phyloP scores from a whole-genome alignment of 2,329 filamentous ascomycete genomes.

The Alternaria hordeiaustralica region DNA sequence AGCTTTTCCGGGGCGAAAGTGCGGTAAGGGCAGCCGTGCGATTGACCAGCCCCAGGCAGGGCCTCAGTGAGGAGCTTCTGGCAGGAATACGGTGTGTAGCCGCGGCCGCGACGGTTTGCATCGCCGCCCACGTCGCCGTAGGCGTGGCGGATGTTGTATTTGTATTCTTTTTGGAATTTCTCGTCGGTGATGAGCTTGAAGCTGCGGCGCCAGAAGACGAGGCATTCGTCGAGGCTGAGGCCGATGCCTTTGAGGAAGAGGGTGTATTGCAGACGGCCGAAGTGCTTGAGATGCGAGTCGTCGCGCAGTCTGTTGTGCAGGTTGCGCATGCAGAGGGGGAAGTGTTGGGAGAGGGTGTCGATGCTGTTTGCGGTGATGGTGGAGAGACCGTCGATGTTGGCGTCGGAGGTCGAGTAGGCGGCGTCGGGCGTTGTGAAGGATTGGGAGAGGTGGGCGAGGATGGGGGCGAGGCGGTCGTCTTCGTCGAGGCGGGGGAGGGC shows the following conservation, averaged over 20 bases:
- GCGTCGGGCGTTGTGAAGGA: conserved; percentile 94
- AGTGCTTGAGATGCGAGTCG: conserved; percentile 92
- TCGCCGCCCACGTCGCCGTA: conserved; percentile 97
- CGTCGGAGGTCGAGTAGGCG: conserved; percentile 72
- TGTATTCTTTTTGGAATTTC: conserved; percentile 95
- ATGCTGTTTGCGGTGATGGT: conserved; percentile 66
- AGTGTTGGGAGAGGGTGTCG: conserved; percentile 77
- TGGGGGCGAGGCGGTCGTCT: conserved; percentile 85
- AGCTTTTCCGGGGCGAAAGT: conserved; percentile 92
- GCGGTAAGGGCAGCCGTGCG: conserved; percentile 94
- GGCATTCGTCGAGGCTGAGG: conserved; percentile 85
- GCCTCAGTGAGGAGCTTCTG: conserved; percentile 94
- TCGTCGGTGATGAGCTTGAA: conserved; percentile 92
- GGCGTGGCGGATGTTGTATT: conserved; percentile 92
- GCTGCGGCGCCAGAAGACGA: conserved; percentile 86
- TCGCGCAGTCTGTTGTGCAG: conserved; percentile 85
- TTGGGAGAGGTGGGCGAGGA: conserved; percentile 84
- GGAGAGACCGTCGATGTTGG: conserved; percentile 79
- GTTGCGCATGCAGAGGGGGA: conserved; percentile 93
- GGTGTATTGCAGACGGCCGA: conserved; percentile 89
- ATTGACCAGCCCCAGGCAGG: conserved; percentile 82
- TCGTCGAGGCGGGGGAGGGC: conserved; percentile 92
- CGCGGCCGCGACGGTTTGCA: conserved; percentile 81
- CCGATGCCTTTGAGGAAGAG: conserved; percentile 97
- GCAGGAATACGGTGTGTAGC: conserved; percentile 91